These are phyloP conservation scores for Termitomyces sp. DNA, from an alignment of 768 basidiomycete genomes.

Conservation along the genomic window DNA sequence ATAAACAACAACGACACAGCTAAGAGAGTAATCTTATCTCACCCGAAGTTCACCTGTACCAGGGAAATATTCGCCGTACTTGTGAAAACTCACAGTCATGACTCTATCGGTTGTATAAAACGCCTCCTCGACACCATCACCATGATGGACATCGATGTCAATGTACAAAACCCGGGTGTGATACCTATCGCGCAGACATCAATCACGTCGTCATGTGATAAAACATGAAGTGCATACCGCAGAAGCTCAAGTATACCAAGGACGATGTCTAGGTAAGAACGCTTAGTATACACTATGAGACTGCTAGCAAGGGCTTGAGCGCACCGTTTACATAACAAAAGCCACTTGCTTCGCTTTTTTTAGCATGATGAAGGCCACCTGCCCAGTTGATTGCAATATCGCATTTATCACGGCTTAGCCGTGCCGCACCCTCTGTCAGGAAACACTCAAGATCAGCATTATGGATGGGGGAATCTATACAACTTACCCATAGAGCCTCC, in stretches of 20 bases:
- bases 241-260: conserved; percentile 93
- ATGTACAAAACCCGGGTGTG: conserved; percentile 95
- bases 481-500: conserved; percentile 96
- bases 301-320: neutral
- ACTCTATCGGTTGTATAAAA: conserved; percentile 99
- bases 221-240: conserved; percentile 39
- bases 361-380: conserved; percentile 96
- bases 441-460: neutral
- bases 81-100: conserved; percentile 98
- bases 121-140: conserved; percentile 98
- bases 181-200: conserved; percentile 46
- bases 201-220: neutral
- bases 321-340: conserved; percentile 98
- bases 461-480: neutral
- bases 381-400: conserved; percentile 99
- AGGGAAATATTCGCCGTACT: conserved; percentile 98
- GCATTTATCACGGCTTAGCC: conserved; percentile 93
- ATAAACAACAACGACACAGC: conserved; percentile 2
- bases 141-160: conserved; percentile 98
- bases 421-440: conserved; percentile 88
- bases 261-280: conserved; percentile 73
- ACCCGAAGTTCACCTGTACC: conserved; percentile 97
- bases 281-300: neutral
- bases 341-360: conserved; percentile 98
- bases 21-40: conserved; percentile 19